Conservation (phyloP, 768 basidiomycete genomes). For the Trametes punicea region DNA sequence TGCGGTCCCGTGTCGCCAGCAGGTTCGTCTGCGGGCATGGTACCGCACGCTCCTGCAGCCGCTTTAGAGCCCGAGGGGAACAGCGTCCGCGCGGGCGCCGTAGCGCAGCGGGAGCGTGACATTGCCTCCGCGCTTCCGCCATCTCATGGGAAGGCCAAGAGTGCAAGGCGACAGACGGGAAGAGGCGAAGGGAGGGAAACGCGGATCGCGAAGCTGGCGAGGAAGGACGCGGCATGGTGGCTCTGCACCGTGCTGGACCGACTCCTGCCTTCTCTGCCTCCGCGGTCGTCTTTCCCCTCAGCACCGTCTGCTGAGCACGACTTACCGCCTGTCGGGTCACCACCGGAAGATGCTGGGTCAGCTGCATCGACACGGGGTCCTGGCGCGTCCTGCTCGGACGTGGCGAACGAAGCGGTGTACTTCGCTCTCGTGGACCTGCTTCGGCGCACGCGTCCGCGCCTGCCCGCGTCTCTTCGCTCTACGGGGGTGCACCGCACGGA, state of each 20-base stretch:
- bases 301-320: not conserved
- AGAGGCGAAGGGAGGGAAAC: not conserved
- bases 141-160: conserved; percentile 2
- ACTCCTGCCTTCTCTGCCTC: conserved; percentile 26
- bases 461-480: not conserved
- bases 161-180: not conserved
- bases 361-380: not conserved
- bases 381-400: not conserved
- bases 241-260: conserved; percentile 44
- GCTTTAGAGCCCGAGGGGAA: not conserved
- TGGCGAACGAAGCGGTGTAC: conserved; percentile 18
- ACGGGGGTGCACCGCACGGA: not conserved
- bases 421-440: conserved; percentile 20
- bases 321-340: not conserved
- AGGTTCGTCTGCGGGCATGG: no score
- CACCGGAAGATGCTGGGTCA: not conserved
- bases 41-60: no score
- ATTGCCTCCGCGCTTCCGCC: not conserved
- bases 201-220: conserved; percentile 40
- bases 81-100: conserved; percentile 9
- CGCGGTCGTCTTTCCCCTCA: not conserved
- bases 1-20: not conserved
- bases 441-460: conserved; percentile 7
- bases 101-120: not conserved
- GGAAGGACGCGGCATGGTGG: conserved; percentile 53